These are phyloP conservation scores for Mortierella sp. DNA, from an alignment of 371 early-diverging fungal species.

Conservation along the genomic window DNA sequence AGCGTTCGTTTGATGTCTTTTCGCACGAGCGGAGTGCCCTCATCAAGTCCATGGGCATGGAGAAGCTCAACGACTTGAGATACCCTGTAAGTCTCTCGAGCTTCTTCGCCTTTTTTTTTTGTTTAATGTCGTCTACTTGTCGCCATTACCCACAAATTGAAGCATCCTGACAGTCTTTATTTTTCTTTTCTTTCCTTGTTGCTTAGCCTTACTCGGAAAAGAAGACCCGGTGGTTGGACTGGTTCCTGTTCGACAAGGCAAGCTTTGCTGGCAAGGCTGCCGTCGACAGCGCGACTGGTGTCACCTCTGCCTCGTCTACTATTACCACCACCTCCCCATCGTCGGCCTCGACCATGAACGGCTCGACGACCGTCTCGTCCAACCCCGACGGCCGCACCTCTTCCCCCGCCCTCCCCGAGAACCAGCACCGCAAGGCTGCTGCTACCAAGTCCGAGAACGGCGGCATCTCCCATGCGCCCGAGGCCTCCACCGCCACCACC, in stretches of 20 bases:
- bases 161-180: neutral
- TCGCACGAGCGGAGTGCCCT: conserved; percentile 73
- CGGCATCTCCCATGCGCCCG: conserved; percentile 10
- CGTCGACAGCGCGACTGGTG: no score
- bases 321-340: neutral
- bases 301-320: no score
- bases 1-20: conserved; percentile 81
- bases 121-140: neutral
- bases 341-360: neutral
- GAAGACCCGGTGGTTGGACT: conserved; percentile 53
- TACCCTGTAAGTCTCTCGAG: conserved; percentile 63
- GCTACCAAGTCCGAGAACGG: conserved; percentile 18
- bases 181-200: neutral
- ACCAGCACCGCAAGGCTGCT: neutral
- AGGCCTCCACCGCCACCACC: conserved; percentile 1
- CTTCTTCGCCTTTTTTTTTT: neutral
- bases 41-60: conserved; percentile 64
- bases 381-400: conserved; percentile 19
- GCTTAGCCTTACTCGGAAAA: conserved; percentile 55
- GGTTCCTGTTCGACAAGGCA: conserved; percentile 55
- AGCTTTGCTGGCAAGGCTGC: conserved; percentile 29
- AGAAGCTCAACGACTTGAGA: conserved; percentile 60
- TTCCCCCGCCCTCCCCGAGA: conserved; percentile 24
- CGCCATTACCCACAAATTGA: no score
- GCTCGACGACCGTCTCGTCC: neutral